Evolutionary conservation across 176 grass and related monocot genomes (phyloP).

Genomic region (Triticum timopheevii): DNA sequence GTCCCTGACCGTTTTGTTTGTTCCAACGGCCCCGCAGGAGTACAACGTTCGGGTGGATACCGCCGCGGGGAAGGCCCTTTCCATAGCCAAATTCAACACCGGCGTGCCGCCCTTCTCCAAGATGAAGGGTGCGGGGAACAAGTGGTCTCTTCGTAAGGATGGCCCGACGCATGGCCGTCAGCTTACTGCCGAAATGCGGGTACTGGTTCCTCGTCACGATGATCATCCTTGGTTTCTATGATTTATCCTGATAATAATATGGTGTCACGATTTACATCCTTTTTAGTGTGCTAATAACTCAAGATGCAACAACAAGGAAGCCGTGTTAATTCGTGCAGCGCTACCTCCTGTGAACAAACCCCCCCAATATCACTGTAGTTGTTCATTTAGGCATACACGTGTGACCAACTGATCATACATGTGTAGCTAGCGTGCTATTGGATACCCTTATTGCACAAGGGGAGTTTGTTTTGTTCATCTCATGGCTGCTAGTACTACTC

Average conservation of each 20-base stretch:
- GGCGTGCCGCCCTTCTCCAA: slow-evolving; percentile 66
- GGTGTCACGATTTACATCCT: not conserved
- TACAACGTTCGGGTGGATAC: slow-evolving; percentile 61
- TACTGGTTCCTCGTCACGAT: slow-evolving; percentile 27
- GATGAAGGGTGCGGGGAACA: slow-evolving; percentile 56
- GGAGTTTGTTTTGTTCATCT: not conserved
- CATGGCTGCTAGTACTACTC: not conserved
- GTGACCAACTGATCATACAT: not conserved
- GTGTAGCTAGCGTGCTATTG: not conserved
- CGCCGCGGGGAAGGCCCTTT: slow-evolving; percentile 47
- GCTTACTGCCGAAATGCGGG: slow-evolving; percentile 57
- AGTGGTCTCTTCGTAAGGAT: slow-evolving; percentile 82
- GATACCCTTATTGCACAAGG: not conserved
- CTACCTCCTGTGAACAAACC: not conserved
- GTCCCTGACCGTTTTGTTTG: not conserved
- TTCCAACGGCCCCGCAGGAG: slow-evolving; percentile 42
- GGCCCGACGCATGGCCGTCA: slow-evolving; percentile 59
- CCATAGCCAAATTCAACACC: slow-evolving; percentile 61
- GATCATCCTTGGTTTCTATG: not conserved
- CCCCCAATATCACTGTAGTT: not conserved
- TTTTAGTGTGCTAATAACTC: not conserved
- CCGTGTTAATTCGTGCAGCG: not conserved
- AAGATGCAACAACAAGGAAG: not conserved
- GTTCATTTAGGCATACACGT: not conserved
- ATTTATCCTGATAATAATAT: not conserved